Base-by-base conservation (phyloP, 306 rosid genomes). In the Lablab purpureus region DNA sequence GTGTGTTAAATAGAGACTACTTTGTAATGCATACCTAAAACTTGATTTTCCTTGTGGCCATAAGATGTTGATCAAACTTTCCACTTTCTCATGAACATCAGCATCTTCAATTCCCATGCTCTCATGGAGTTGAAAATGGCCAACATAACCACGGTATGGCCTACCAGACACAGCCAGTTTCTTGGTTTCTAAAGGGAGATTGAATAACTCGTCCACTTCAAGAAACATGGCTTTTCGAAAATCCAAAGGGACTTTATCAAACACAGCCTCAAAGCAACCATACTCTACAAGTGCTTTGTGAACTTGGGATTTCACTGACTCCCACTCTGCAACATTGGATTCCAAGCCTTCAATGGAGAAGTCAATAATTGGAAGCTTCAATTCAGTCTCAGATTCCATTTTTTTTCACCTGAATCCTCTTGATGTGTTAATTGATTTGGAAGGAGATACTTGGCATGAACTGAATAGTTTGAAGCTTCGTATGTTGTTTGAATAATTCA, bases 201-300 rank as follows among this genome's bases (percentile, higher is more conserved):
- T 74, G 21, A 87, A 91, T 4, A 91, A 67, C 80, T 91, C 84
- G 80, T 86, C 70, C 0, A 80, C 47, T 36, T 74, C 70, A 28
- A 76, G 81, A n/a, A 91, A 87, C 10, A 83, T 4, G 9, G 85
- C 86, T 40, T 77, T 83, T 17, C 76, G 40, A 59, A 80, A 51
- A 45, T 80, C 73, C 17, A 34, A 22, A 28, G 83, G 60, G 13
- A 87, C 85, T 89, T 83, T 83, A 54, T 81, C 65, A 72, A 83
- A 87, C 78, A 81, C 34, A 12, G 89, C 92, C 82, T 89, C 92
- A 51, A 89, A 89, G 82, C 89, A 89, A 63, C 97, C 97, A 51
- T 70, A 91, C 65, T 86, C 88, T 77, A 34, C 80, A 14, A 88
- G 85, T 47, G 93, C 92, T 75, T 79, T 52, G 28, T 66, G 75